These are phyloP conservation scores for Russula lepida DNA, from an alignment of 768 basidiomycete species.

Conservation along the genomic window DNA sequence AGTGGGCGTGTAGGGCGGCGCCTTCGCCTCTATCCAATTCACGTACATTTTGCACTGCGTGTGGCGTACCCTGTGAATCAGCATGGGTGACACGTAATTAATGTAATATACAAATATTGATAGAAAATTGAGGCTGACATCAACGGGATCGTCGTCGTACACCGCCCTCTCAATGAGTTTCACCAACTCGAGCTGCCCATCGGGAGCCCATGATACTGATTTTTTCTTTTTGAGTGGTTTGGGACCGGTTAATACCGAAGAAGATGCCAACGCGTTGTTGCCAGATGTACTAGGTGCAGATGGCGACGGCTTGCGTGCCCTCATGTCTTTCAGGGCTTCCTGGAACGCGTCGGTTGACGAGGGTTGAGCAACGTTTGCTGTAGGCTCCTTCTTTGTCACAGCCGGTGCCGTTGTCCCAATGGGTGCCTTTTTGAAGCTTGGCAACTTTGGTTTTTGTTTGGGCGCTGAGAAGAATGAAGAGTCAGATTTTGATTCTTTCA, in stretches of 20 bases:
- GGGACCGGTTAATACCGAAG: constrained; percentile 28
- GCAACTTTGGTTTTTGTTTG: constrained; percentile 75
- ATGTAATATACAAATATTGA: constrained; percentile 38
- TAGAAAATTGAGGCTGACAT: constrained; percentile 58
- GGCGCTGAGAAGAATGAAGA: constrained; percentile 85
- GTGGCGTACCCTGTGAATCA: constrained; percentile 53
- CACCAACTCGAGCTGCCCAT: constrained; percentile 63
- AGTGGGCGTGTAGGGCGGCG: constrained; percentile 69
- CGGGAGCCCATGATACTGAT: constrained; percentile 70
- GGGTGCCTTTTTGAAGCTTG: constrained; percentile 78
- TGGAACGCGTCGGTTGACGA: constrained; percentile 75
- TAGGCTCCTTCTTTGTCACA: constrained; percentile 41
- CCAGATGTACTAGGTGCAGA: constrained; percentile 16
- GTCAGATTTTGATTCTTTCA: constrained; percentile 77
- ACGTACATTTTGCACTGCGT: constrained; percentile 62
- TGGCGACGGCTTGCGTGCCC: constrained; percentile 55
- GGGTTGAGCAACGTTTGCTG: constrained; percentile 60
- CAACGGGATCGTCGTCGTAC: constrained; percentile 82
- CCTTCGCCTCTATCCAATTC: constrained; percentile 86
- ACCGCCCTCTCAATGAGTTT: constrained; percentile 77
- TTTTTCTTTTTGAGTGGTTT: constrained; percentile 58
- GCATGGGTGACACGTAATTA: constrained; percentile 36
- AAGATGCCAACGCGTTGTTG: constrained; percentile 43
- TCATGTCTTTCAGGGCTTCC: constrained; percentile 75
- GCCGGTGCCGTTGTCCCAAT: constrained; percentile 22